Evolutionary conservation across 345 rosid species (phyloP), one percentile per base, ranked within the genome.

Genomic region (Salix suchowensis): DNA sequence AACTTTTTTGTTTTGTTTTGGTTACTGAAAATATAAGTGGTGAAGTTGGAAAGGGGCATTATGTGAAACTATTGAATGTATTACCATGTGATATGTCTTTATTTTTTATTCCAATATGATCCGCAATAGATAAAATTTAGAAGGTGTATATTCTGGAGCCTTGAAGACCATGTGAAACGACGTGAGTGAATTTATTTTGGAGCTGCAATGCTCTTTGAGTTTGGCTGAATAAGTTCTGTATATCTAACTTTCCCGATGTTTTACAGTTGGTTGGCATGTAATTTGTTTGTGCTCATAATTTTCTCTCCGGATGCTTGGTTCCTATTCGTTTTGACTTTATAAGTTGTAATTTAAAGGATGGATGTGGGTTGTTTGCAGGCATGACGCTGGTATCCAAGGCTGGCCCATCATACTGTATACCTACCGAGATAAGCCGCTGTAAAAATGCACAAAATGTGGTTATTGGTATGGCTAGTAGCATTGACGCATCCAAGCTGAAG

Each of bases 321-420:
- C 12, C 36, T 65, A 13, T 74, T 61, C 8, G 42, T 65, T 52
- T 34, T 48, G 37, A 21, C 37, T 13, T 16, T 66, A 11, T 18
- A 30, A 65, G 36, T 32, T 48, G 62, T 75, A 36, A 76, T 55
- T 78, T 55, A 76, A 32, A 21, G 32, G 13, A 34, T 70, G 70
- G 28, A 0, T 54, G 32, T 73, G 32, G 48, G 40, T 73, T 74
- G 48, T 76, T 36, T 87, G 68, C 79, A 77, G 87, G 81, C 21
- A 96, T 96, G 99, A 83, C 90, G 61, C 81, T 91, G n/a, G 67
- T 89, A 55, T 90, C 90, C 44, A 89, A 72, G 71, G 83, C 88
- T 13, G 81, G 87, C 70, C 83, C 87, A 74, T 75, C 92, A 2
- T 81, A 76, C 83, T 79, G 83, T 67, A 75, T 89, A 2, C 79